Evolutionary conservation across 2,329 filamentous ascomycete genomes (phyloP).

Genomic region (Colletotrichum tamarilloi): DNA sequence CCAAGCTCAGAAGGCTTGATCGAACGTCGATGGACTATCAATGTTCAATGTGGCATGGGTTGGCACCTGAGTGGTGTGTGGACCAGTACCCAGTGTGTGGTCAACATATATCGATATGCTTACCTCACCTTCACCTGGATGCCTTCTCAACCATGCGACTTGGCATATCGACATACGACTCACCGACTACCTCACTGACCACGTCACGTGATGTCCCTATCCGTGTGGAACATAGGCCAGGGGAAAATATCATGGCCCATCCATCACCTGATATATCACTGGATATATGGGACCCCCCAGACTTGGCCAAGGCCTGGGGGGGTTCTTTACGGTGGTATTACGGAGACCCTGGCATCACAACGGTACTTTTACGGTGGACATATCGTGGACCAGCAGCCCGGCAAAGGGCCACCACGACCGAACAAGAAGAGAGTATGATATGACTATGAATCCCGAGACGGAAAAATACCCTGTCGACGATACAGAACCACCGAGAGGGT

Average conservation of each 20-base stretch:
- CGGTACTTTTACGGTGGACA: slow-evolving; percentile 13
- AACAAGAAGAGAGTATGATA: slow-evolving; percentile 19
- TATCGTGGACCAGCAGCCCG: slow-evolving; percentile 11
- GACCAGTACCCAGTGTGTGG: not conserved
- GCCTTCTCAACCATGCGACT: not conserved
- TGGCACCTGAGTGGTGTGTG: not conserved
- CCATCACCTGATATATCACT: slow-evolving; percentile 34
- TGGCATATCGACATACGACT: not conserved
- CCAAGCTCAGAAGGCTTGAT: slow-evolving; percentile 3
- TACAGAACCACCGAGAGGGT: slow-evolving; percentile 22
- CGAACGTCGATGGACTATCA: not conserved
- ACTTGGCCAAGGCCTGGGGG: not conserved
- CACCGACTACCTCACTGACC: not conserved
- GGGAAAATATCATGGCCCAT: not conserved
- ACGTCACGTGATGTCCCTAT: slow-evolving; percentile 26
- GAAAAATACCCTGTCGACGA: slow-evolving; percentile 2
- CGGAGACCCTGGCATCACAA: not conserved
- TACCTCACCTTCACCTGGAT: not conserved
- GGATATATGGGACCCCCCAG: not conserved
- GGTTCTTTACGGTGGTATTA: not conserved
- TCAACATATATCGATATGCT: not conserved
- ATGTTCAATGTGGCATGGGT: not conserved
- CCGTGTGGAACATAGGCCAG: not conserved
- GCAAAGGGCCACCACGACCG: slow-evolving; percentile 10
- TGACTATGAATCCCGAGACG: slow-evolving; percentile 3